Evolutionary conservation across 495 filamentous ascomycete genomes (phyloP).

Genomic region (Neurospora sp.): DNA sequence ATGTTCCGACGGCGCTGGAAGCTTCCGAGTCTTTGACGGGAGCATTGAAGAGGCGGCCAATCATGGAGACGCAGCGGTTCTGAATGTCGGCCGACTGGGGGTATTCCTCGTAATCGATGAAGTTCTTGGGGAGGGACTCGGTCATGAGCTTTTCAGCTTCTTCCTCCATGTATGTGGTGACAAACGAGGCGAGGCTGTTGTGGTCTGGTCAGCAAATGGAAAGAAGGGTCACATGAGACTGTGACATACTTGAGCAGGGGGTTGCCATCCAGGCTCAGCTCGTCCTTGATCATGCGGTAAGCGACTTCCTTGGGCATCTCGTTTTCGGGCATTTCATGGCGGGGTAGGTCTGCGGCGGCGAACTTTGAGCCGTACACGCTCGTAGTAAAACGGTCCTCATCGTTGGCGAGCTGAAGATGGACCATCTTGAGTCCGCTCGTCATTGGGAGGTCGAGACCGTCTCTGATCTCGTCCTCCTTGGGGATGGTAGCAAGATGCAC

Average conservation of each 20-base stretch:
- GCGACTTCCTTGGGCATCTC: slow-evolving; percentile 88
- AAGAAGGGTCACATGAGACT: not conserved
- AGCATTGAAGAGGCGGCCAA: slow-evolving; percentile 75
- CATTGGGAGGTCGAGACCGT: slow-evolving; percentile 12
- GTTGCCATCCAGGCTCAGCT: slow-evolving; percentile 81
- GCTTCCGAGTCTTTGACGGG: slow-evolving; percentile 38
- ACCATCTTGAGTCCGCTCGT: slow-evolving; percentile 37
- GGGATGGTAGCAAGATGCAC: slow-evolving; percentile 54
- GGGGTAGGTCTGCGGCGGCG: slow-evolving; percentile 66
- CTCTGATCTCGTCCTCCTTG: slow-evolving; percentile 35
- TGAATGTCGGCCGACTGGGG: slow-evolving; percentile 83
- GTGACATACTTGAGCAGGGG: slow-evolving; percentile 67
- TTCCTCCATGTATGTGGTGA: slow-evolving; percentile 88
- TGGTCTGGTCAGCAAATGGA: slow-evolving; percentile 1
- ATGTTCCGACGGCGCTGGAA: slow-evolving; percentile 66
- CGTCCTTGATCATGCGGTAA: slow-evolving; percentile 92
- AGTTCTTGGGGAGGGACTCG: slow-evolving; percentile 83
- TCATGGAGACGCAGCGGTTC: slow-evolving; percentile 88
- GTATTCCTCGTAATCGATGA: slow-evolving; percentile 90
- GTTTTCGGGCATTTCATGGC: slow-evolving; percentile 76
- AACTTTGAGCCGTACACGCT: slow-evolving; percentile 80
- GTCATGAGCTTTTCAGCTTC: slow-evolving; percentile 87
- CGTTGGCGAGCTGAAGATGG: slow-evolving; percentile 35
- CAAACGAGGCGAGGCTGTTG: slow-evolving; percentile 61
- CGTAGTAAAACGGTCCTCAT: slow-evolving; percentile 53